A percentile compares a stretch with the other conserved stretches of the same genome.
These are phyloP conservation scores for Tetragonia tetragonoides DNA, from an alignment of 148 eudicot genomes.

Conservation along the genomic window DNA sequence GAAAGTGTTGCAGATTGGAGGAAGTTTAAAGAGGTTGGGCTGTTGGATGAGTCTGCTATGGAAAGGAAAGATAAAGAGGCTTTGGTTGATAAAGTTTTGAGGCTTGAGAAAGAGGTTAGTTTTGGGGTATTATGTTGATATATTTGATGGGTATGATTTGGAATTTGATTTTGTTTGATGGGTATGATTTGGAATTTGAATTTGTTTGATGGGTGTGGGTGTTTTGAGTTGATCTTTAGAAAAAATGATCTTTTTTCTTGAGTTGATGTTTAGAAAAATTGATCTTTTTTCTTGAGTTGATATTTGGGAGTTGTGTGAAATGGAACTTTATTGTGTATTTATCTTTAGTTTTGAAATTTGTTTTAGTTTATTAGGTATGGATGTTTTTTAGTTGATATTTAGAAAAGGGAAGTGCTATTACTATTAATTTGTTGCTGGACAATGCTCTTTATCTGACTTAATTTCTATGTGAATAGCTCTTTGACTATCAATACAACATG, in stretches of 20 bases:
- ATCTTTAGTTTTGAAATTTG: too few relatives aligned
- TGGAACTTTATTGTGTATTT: too few relatives aligned
- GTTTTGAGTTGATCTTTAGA: too few relatives aligned
- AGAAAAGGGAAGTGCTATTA: too few relatives aligned
- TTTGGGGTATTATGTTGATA: background rate
- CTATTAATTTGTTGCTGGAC: background rate
- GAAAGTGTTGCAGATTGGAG: constrained; percentile 68
- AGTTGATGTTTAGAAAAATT: too few relatives aligned
- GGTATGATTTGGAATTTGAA: too few relatives aligned
- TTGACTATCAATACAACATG: constrained; percentile 86
- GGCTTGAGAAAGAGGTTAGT: constrained; percentile 67
- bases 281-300: too few relatives aligned
- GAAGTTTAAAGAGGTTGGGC: constrained; percentile 72
- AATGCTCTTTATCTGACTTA: constrained; percentile 3
- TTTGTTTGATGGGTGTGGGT: too few relatives aligned
- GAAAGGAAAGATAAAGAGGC: constrained; percentile 62
- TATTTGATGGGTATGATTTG: background rate
- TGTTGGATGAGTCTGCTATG: constrained; percentile 57
- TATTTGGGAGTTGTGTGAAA: too few relatives aligned
- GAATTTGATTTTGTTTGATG: too few relatives aligned
- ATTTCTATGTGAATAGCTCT: constrained; percentile 45
- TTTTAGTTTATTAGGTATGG: too few relatives aligned
- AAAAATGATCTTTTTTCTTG: too few relatives aligned
- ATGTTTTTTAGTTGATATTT: background rate
- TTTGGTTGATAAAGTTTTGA: constrained; percentile 34